Conservation (phyloP, 495 filamentous ascomycete species). For the Thozetella sp. region DNA sequence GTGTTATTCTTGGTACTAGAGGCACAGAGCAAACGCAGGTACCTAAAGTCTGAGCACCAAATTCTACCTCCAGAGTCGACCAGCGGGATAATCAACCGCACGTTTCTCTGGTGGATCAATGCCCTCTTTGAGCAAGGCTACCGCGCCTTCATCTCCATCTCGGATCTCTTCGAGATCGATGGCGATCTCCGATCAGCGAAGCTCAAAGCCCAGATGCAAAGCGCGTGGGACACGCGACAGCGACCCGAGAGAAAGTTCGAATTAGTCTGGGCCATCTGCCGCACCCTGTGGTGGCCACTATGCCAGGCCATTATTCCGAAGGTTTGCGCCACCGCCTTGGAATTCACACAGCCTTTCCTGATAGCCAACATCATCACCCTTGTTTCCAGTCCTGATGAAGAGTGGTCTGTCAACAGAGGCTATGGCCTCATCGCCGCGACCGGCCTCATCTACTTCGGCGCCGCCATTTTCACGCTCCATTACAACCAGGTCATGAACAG, state of each 20-base stretch:
- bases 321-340: not conserved
- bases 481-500: not conserved
- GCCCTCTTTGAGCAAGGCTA: not conserved
- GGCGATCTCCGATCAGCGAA: not conserved
- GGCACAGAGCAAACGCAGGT: not conserved
- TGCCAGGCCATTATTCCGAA: not conserved
- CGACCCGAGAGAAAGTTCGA: not conserved
- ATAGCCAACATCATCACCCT: not conserved
- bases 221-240: not conserved
- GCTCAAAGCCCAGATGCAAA: not conserved
- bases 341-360: not conserved
- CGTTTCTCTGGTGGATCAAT: not conserved
- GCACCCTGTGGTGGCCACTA: not conserved
- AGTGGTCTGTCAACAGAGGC: not conserved
- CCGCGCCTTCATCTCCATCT: not conserved
- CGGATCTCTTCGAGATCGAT: not conserved
- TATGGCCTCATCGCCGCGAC: not conserved
- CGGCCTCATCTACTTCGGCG: not conserved
- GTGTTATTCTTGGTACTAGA: not conserved
- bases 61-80: not conserved
- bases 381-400: not conserved
- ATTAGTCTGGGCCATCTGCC: not conserved
- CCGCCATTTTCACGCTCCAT: not conserved
- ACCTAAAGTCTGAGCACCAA: not conserved
- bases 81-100: not conserved